These are phyloP conservation scores for Huntiella savannae DNA, from an alignment of 2,329 filamentous ascomycete genomes.

Conservation along the genomic window DNA sequence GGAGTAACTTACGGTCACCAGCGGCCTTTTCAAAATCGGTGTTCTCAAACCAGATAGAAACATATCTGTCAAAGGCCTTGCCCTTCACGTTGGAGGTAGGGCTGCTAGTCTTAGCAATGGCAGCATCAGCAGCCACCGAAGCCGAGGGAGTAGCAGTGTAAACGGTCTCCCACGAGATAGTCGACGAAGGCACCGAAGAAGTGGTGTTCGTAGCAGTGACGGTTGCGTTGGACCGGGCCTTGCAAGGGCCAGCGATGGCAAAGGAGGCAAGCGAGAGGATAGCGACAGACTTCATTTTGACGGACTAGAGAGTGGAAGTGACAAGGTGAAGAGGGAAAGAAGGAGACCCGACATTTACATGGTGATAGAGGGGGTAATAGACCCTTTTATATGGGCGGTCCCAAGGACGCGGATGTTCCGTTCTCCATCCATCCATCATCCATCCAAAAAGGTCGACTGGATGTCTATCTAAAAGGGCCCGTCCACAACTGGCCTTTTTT, in stretches of 20 bases:
- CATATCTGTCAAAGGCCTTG: slow-evolving; percentile 52
- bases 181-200: slow-evolving; percentile 8
- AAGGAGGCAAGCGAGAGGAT: background rate
- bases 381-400: too few species aligned
- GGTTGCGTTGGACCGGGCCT: background rate
- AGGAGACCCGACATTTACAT: background rate
- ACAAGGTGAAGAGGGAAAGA: background rate
- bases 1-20: slow-evolving; percentile 35
- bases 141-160: background rate
- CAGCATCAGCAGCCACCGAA: slow-evolving; percentile 3
- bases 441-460: too few species aligned
- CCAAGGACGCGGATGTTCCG: too few species aligned
- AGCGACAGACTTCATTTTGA: background rate
- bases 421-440: too few species aligned
- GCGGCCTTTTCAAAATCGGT: slow-evolving; percentile 46
- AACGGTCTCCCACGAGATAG: slow-evolving; percentile 1
- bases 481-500: too few species aligned
- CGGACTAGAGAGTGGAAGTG: background rate
- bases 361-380: too few species aligned
- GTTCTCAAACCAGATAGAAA: slow-evolving; percentile 62
- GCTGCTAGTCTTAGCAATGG: slow-evolving; percentile 37
- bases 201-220: slow-evolving; percentile 2
- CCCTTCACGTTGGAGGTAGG: slow-evolving; percentile 48
- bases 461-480: too few species aligned
- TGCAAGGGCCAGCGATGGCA: slow-evolving; percentile 10